Conservation (phyloP, 352 stramenopile genomes). For the Phytopythium boreale region DNA sequence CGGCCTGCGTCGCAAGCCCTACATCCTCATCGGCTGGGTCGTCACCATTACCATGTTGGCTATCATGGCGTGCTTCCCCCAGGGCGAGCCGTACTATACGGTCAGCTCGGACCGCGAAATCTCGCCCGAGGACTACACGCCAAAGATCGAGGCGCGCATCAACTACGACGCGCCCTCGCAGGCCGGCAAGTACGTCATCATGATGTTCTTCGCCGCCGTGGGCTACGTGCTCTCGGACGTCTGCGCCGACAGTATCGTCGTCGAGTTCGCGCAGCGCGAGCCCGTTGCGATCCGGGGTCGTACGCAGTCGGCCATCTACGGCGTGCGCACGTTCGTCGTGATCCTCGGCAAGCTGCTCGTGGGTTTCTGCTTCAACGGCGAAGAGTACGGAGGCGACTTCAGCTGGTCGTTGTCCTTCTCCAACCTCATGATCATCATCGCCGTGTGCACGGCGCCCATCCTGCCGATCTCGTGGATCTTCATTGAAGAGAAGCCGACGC, state of each 20-base stretch:
- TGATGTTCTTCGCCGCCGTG: slow-evolving; percentile 30
- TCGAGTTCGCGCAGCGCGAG: slow-evolving; percentile 37
- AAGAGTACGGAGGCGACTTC: slow-evolving; percentile 31
- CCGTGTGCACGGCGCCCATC: slow-evolving; percentile 17
- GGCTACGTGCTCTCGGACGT: slow-evolving; percentile 33
- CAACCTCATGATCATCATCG: slow-evolving; percentile 25
- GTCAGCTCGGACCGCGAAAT: slow-evolving; percentile 20
- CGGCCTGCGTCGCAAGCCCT: no score
- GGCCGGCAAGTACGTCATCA: slow-evolving; percentile 25
- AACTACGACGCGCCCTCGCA: slow-evolving; percentile 17
- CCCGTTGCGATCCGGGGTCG: slow-evolving; percentile 21
- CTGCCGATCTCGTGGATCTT: slow-evolving; percentile 31
- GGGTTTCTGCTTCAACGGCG: slow-evolving; percentile 30
- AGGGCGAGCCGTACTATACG: no score
- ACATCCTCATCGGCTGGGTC: no score
- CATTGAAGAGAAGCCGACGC: slow-evolving; percentile 27
- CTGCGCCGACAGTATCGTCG: slow-evolving; percentile 22
- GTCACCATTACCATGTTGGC: no score
- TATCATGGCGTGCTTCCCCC: no score
- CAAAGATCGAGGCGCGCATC: slow-evolving; percentile 11
- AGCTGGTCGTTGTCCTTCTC: slow-evolving; percentile 26
- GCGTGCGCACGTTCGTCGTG: slow-evolving; percentile 20
- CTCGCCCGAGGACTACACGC: slow-evolving; percentile 8
- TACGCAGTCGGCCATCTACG: slow-evolving; percentile 35
- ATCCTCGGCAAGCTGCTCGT: slow-evolving; percentile 15